These are phyloP conservation scores for Ophiostoma quercus DNA, from an alignment of 2,329 filamentous ascomycete genomes.

Conservation along the genomic window DNA sequence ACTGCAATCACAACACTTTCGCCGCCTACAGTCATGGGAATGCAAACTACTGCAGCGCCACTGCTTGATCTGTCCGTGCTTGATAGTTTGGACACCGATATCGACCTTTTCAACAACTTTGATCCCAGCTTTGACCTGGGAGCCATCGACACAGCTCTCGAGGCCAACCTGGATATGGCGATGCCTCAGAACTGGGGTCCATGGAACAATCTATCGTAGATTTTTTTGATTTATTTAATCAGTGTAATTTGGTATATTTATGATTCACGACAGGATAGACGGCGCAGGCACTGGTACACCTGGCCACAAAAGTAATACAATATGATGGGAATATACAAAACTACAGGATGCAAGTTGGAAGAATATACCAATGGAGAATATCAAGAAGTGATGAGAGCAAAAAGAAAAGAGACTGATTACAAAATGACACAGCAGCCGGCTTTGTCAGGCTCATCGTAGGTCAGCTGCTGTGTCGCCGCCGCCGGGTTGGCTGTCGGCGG, in stretches of 20 bases:
- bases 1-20: not conserved
- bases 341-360: not conserved
- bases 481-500: not conserved
- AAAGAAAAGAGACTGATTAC: not conserved
- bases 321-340: not conserved
- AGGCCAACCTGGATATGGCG: slow-evolving; percentile 51
- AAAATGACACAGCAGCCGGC: not conserved
- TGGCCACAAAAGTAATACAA: not conserved
- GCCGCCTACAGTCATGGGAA: not conserved
- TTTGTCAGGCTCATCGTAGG: not conserved
- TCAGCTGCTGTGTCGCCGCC: not conserved
- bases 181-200: slow-evolving; percentile 47
- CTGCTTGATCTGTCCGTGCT: slow-evolving; percentile 30
- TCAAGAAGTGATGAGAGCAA: not conserved
- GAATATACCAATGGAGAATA: not conserved
- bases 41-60: not conserved
- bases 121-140: slow-evolving; percentile 51
- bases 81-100: slow-evolving; percentile 40
- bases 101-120: slow-evolving; percentile 53
- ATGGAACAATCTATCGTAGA: slow-evolving; percentile 24
- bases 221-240: not conserved
- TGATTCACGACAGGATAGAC: not conserved
- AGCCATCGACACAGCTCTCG: slow-evolving; percentile 50
- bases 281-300: not conserved
- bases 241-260: not conserved